These are phyloP conservation scores for Trichoderma sp. DNA, from an alignment of 2,329 filamentous ascomycete genomes.

Conservation along the genomic window DNA sequence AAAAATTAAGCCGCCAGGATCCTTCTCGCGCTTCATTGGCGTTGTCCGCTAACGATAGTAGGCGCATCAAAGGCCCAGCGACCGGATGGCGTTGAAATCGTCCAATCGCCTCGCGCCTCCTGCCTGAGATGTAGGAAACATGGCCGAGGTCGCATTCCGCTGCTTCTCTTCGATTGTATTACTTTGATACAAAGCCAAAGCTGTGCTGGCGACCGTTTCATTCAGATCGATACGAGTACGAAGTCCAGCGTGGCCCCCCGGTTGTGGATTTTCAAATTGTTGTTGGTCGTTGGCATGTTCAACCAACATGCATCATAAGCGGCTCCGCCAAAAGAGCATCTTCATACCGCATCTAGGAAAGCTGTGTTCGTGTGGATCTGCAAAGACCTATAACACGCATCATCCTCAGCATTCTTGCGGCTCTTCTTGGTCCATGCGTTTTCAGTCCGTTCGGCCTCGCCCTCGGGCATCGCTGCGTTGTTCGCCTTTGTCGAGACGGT, in stretches of 20 bases:
- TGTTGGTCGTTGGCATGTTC: conserved; percentile 7
- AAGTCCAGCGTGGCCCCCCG: background rate
- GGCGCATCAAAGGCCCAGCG: background rate
- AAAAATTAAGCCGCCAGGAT: conserved; percentile 1
- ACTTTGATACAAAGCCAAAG: background rate
- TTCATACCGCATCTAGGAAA: conserved; percentile 3
- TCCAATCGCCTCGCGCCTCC: background rate
- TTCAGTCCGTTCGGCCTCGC: background rate
- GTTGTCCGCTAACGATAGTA: background rate
- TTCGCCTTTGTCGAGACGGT: background rate
- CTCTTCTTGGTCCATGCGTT: background rate
- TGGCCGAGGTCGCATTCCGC: background rate
- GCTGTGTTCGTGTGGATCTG: background rate
- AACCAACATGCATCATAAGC: conserved; percentile 13
- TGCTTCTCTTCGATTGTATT: background rate
- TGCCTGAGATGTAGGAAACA: background rate
- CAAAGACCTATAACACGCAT: conserved; percentile 4
- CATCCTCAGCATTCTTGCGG: conserved; percentile 5
- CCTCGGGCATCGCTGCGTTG: conserved; percentile 9
- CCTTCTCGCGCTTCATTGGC: conserved; percentile 11
- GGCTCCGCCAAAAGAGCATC: conserved; percentile 13
- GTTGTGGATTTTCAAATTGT: background rate
- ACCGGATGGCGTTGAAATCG: background rate
- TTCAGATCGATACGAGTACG: background rate
- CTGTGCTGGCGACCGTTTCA: background rate